Conservation (phyloP, 805 yeast species). For the Zygosaccharomyces kombuchaensis region DNA sequence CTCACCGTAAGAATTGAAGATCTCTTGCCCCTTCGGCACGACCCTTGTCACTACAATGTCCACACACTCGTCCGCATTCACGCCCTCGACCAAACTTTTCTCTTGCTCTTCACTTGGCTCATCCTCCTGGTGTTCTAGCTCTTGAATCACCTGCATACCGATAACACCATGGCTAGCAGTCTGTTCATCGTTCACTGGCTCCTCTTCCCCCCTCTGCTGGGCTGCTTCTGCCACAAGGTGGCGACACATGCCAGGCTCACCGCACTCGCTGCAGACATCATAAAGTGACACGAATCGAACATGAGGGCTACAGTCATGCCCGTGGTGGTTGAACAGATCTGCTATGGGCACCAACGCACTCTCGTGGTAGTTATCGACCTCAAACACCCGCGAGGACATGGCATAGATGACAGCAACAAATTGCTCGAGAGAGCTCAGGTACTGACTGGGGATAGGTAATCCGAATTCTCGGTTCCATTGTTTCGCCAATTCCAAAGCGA, state of each 20-base stretch:
- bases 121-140: conserved; percentile 11
- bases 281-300: conserved; percentile 61
- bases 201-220: conserved; percentile 10
- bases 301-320: conserved; percentile 44
- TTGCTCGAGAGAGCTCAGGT: conserved; percentile 20
- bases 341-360: conserved; percentile 86
- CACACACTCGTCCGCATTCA: conserved; percentile 55
- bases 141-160: conserved; percentile 8
- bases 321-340: conserved; percentile 76
- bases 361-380: conserved; percentile 70
- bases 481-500: conserved; percentile 36
- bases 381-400: conserved; percentile 75
- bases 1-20: conserved; percentile 82
- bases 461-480: conserved; percentile 33
- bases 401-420: conserved; percentile 59
- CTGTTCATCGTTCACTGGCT: conserved; percentile 1
- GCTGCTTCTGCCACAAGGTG: conserved; percentile 31
- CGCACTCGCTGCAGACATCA: conserved; percentile 52
- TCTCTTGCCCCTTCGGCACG: conserved; percentile 50
- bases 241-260: conserved; percentile 41
- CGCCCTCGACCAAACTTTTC: conserved; percentile 27
- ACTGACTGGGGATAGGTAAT: conserved; percentile 29
- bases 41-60: conserved; percentile 53
- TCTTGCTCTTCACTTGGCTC: conserved; percentile 15
- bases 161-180: conserved; percentile 12